Base-by-base conservation (phyloP, 2,329 filamentous ascomycete species). In the Magnaporthales sp. region DNA sequence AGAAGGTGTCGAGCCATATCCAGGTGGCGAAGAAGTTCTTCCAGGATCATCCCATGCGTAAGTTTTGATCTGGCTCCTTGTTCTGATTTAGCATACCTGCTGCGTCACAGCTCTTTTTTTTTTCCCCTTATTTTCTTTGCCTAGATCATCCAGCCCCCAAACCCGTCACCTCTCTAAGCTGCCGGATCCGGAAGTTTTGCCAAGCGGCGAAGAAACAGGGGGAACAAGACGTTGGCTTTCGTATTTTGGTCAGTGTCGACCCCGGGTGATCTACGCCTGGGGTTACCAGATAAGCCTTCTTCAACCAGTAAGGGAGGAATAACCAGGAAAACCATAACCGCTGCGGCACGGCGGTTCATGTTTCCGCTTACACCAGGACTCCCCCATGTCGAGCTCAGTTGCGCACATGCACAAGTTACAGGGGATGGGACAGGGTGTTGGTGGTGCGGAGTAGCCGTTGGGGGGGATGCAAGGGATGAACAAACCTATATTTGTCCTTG, bases 1-100 rank as follows among this genome's bases (percentile, higher is more conserved):
- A 90, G 74, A 86, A 89, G 71, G 86, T 90, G 3, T 89, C 87
- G 2, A 89, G 86, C 72, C 87, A 90, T 71, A 89, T 90, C 72
- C 87, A 90, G 72, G 87, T 90, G 7, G 77, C 89, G 66, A 89
- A 89, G 77, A 84, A 83, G 65, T 89, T 89, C 74, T 85, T 90
- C 70, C 81, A 83, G 66, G 83, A 84, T 66, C 80, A 89, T 69
- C 82, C 85, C 60, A 86, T 84, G 74, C 89, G 87, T 89, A 78
- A 83, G 86, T 80, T 29, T 30, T 31, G 58, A 62, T 10, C 30
- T 26, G 62, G 63, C 38, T 69, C 72, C 65, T 74, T 22, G 29
- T 10, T 62, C 46, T 26, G 1, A 19, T 13, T 19, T 46, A 46
- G 38, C 19, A 46, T 19, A n/a, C 38, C 8, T 32, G 31, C 22